phyloP scores from a whole-genome alignment of 1,139 yeast genomes.

The Scheffersomyces segobiensis region DNA sequence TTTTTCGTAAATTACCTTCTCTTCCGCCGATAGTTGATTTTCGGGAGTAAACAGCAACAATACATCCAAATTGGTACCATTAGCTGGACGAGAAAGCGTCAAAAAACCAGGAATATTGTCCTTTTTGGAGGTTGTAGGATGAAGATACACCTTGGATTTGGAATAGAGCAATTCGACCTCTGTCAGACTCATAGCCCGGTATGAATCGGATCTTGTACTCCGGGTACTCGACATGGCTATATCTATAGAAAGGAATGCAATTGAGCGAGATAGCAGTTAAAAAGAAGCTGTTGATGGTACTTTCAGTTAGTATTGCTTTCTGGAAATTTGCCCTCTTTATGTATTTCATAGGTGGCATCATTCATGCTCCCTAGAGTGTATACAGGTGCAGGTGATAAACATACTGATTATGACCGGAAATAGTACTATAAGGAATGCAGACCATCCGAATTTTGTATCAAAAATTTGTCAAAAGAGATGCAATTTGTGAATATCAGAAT shows the following conservation, averaged over 20 bases:
- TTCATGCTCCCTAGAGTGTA: background rate
- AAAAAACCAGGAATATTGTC: conserved; percentile 83
- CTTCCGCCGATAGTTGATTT: conserved; percentile 46
- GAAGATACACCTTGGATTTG: conserved; percentile 76
- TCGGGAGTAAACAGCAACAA: conserved; percentile 80
- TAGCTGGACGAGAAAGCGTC: conserved; percentile 58
- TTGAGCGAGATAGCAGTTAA: background rate
- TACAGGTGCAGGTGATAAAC: background rate
- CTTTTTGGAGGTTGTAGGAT: conserved; percentile 69
- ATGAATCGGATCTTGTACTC: background rate
- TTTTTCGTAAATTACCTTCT: conserved; percentile 47
- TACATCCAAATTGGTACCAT: conserved; percentile 56
- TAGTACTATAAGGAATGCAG: background rate
- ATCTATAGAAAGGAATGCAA: background rate
- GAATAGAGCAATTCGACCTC: conserved; percentile 50
- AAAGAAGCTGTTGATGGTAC: background rate
- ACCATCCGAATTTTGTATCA: background rate
- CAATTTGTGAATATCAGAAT: too few relatives aligned
- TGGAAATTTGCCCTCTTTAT: background rate
- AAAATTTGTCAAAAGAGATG: background rate
- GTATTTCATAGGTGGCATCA: background rate
- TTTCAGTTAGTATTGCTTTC: too few relatives aligned
- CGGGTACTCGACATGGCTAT: background rate
- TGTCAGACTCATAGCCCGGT: conserved; percentile 9
- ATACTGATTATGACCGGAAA: background rate